phyloP scores from a whole-genome alignment of 208 protist genomes.

The Leishmania major region DNA sequence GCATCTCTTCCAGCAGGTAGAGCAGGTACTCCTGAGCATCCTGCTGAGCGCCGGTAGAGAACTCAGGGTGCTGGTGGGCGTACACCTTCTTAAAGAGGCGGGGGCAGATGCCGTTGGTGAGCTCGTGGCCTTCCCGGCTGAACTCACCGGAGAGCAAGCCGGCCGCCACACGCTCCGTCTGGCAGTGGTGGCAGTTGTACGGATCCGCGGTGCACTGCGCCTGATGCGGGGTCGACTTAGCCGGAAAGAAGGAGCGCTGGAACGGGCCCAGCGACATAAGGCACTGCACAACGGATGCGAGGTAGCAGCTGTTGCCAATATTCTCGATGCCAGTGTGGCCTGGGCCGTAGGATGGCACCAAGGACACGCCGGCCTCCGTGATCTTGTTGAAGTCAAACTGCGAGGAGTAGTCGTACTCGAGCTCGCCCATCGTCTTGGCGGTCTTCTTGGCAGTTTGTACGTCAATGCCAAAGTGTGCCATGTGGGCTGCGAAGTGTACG shows the following conservation, averaged over 20 bases:
- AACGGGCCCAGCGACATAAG: slow-evolving; percentile 88
- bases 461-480: slow-evolving; percentile 97
- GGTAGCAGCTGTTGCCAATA: slow-evolving; percentile 98
- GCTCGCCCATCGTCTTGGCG: slow-evolving; percentile 96
- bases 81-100: slow-evolving; percentile 96
- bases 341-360: slow-evolving; percentile 93
- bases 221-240: slow-evolving; percentile 52
- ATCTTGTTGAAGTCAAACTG: slow-evolving; percentile 94
- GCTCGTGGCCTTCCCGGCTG: slow-evolving; percentile 54
- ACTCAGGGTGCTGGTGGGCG: slow-evolving; percentile 94
- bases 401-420: slow-evolving; percentile 96
- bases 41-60: slow-evolving; percentile 95
- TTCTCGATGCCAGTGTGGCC: slow-evolving; percentile 95
- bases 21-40: slow-evolving; percentile 96
- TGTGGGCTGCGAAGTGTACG: slow-evolving; percentile 92
- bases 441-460: slow-evolving; percentile 91
- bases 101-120: slow-evolving; percentile 85
- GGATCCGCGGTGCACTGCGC: slow-evolving; percentile 54
- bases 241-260: slow-evolving; percentile 67
- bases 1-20: slow-evolving; percentile 91
- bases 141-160: slow-evolving; percentile 94
- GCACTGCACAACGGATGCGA: slow-evolving; percentile 95
- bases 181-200: slow-evolving; percentile 75
- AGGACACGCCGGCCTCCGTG: slow-evolving; percentile 82
- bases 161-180: slow-evolving; percentile 92